These are phyloP conservation scores for Pseudogymnoascus destructans DNA, from an alignment of 2,329 filamentous ascomycete genomes.

Conservation along the genomic window DNA sequence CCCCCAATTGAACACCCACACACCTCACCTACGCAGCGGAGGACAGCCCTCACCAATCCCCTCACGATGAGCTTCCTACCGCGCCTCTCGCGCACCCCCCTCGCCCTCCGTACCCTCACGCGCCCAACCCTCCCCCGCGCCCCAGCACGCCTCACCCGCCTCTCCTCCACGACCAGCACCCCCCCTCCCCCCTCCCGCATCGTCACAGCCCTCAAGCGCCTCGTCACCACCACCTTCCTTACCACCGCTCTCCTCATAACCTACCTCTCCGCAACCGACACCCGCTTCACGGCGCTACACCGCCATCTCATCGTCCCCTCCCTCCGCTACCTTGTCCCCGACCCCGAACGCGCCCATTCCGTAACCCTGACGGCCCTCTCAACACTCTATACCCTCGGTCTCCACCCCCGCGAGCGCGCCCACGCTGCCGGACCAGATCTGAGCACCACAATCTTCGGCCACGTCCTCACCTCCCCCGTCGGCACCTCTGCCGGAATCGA, in stretches of 20 bases:
- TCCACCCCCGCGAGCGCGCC: constrained; percentile 73
- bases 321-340: constrained; percentile 52
- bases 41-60: neutral
- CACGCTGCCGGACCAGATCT: constrained; percentile 29
- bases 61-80: neutral
- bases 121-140: neutral
- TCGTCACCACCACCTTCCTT: constrained; percentile 41
- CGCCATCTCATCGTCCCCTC: constrained; percentile 53
- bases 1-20: neutral
- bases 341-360: constrained; percentile 89
- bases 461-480: constrained; percentile 68
- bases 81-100: neutral
- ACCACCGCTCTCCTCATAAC: constrained; percentile 33
- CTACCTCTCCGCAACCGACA: constrained; percentile 64
- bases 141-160: neutral
- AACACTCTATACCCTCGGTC: constrained; percentile 55
- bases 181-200: constrained; percentile 11
- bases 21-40: neutral
- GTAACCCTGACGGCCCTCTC: constrained; percentile 59
- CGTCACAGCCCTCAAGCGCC: constrained; percentile 34
- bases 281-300: constrained; percentile 51
- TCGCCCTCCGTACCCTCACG: neutral
- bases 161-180: neutral
- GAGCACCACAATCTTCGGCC: constrained; percentile 54
- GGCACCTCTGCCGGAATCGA: constrained; percentile 93